Evolutionary conservation across 495 filamentous ascomycete genomes (phyloP).

Genomic region (Aspergillus coremiiformis): DNA sequence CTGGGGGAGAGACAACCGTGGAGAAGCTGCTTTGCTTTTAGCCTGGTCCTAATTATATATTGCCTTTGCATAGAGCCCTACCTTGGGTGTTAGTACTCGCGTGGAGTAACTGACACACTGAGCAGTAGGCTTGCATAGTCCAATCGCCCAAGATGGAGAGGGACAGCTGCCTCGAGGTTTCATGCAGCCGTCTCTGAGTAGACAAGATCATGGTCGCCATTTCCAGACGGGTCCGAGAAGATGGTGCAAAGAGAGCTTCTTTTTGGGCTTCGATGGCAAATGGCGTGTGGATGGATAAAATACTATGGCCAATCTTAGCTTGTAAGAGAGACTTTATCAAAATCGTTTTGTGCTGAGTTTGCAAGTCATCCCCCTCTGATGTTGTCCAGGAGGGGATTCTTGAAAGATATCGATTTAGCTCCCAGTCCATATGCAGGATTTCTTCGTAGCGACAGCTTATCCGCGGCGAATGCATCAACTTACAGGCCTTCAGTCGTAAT

Average conservation of each 20-base stretch:
- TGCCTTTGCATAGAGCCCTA: conserved; percentile 3
- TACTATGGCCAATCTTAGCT: conserved; percentile 29
- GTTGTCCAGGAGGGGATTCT: conserved; percentile 28
- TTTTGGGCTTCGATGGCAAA: conserved; percentile 35
- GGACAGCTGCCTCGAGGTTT: conserved; percentile 30
- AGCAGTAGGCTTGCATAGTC: conserved; percentile 34
- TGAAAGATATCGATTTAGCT: conserved; percentile 31
- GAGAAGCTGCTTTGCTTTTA: conserved; percentile 3
- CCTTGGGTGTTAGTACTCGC: conserved; percentile 11
- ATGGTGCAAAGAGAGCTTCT: conserved; percentile 34
- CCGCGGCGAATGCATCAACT: conserved; percentile 36
- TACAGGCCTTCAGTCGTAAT: conserved; percentile 31
- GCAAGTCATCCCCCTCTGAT: conserved; percentile 17
- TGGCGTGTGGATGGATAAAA: conserved; percentile 37
- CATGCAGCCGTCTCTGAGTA: conserved; percentile 28
- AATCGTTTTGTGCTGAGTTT: conserved; percentile 25
- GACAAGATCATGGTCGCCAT: conserved; percentile 35
- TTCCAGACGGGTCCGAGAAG: conserved; percentile 33
- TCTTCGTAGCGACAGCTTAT: conserved; percentile 41
- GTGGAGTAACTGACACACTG: conserved; percentile 34
- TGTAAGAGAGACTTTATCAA: conserved; percentile 31
- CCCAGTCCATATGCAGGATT: conserved; percentile 37
- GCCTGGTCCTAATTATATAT: not conserved
- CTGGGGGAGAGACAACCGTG: conserved; percentile 19
- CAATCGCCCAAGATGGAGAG: conserved; percentile 35